Base-by-base conservation (phyloP, 768 basidiomycete genomes). In the Rhodosporidiobolus odoratus region DNA sequence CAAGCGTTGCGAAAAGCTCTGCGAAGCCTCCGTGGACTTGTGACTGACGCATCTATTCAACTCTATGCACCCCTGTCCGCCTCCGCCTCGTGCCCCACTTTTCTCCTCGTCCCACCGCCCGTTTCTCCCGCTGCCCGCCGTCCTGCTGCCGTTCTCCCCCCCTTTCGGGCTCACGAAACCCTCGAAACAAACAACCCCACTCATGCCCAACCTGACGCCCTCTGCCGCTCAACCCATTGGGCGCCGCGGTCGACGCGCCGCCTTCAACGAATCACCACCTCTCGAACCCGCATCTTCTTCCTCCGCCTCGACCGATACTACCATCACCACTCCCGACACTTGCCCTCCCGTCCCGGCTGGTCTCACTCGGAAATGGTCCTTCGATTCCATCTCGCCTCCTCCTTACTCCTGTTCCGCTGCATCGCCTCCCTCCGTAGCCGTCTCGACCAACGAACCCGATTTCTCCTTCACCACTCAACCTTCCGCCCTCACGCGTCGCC, bases 381-480 rank as follows among this genome's bases (percentile, higher is more conserved):
- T 2, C 17, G 54, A 58, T 15, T 56, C 50, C 21, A 6, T 25
- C 19, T 37, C 59, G 27, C 40, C 58, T 40, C 32, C 59, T 23
- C 48, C 40, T 17, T 52, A 1, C n/a, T 4, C 64, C 37, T 50
- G 21, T 56, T 37, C 47, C 25, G 4, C 56, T 35, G n/a, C 59
- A 56, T 41, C 69, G 35, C 35, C 59, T 30, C 48, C 54, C 23
- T 62, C 40, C 34, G 2, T 38, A 71, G 73, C 73, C 38, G 40
- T 75, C 57, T 66, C 69, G 13, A 61, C 43, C 38, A 53, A 43
- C 53, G 69, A 71, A 30, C 73, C 73, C 69, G 69, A 75, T 57
- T 75, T 75, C 35, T 71, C 69, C 19, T 71, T 74, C 63, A 68
- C 57, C 41, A 63, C 65, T 7, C 66, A 66, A 25, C 69, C 69